Evolutionary conservation across 2,329 filamentous ascomycete genomes (phyloP).

Genomic region (Trichoderma koningii): DNA sequence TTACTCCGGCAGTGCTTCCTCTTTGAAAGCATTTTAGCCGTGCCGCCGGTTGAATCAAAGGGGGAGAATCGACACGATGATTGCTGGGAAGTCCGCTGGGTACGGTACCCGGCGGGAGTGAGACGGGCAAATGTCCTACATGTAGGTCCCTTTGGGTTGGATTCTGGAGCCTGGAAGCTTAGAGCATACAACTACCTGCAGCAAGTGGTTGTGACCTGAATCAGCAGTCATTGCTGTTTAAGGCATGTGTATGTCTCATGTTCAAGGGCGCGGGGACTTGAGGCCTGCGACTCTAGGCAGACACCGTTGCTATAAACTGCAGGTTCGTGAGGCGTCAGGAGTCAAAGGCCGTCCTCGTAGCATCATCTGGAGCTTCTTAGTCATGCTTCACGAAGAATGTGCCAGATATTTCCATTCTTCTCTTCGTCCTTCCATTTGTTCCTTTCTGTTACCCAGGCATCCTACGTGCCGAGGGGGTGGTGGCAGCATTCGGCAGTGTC

Average conservation of each 20-base stretch:
- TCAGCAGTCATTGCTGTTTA: not conserved
- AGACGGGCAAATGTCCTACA: not conserved
- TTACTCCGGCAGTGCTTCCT: not conserved
- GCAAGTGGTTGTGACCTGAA: not conserved
- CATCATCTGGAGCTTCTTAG: not conserved
- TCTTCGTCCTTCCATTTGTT: not conserved
- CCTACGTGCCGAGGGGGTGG: not conserved
- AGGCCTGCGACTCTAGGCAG: conserved; percentile 16
- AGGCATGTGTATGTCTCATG: not conserved
- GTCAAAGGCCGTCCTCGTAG: not conserved
- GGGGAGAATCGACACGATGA: too few species aligned
- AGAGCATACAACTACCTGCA: not conserved
- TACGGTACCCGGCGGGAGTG: not conserved
- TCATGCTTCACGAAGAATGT: not conserved
- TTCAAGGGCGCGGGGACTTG: not conserved
- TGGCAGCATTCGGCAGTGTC: conserved; percentile 9
- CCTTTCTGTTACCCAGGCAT: not conserved
- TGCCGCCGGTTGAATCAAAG: too few species aligned
- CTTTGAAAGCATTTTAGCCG: not conserved
- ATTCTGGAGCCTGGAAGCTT: not conserved
- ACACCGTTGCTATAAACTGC: not conserved
- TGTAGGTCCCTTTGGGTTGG: not conserved
- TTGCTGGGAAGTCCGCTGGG: not conserved
- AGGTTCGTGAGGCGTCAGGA: not conserved
- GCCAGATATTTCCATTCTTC: not conserved